These are phyloP conservation scores for Phytophthora podocarpi DNA, from an alignment of 352 stramenopile species.

Conservation along the genomic window DNA sequence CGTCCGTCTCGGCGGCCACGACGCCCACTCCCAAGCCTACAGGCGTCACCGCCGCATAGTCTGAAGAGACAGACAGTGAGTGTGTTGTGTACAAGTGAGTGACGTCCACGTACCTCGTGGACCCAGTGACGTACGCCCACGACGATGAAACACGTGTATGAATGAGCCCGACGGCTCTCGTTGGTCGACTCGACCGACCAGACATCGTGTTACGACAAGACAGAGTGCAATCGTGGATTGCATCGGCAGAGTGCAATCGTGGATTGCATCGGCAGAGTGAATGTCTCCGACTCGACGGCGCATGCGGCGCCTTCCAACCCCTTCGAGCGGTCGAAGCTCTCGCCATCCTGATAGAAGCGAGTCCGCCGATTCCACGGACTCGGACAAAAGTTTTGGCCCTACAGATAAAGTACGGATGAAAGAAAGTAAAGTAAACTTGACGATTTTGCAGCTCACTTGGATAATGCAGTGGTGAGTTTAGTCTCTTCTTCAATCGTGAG, in stretches of 20 bases:
- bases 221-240: constrained; percentile 27
- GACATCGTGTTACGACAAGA: constrained; percentile 13
- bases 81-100: constrained; percentile 33
- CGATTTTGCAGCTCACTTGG: constrained; percentile 29
- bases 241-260: constrained; percentile 21
- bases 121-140: constrained; percentile 9
- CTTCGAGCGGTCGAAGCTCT: constrained; percentile 18
- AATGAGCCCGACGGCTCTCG: constrained; percentile 27
- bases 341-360: constrained; percentile 36
- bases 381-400: constrained; percentile 39
- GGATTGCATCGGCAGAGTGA: constrained; percentile 33
- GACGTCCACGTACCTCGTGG: constrained; percentile 11
- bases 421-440: constrained; percentile 49
- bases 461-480: too few relatives aligned
- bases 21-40: constrained; percentile 50
- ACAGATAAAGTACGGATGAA: constrained; percentile 53
- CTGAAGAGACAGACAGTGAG: neutral
- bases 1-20: constrained; percentile 32
- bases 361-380: constrained; percentile 38
- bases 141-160: constrained; percentile 1
- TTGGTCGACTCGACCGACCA: neutral
- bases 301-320: constrained; percentile 26
- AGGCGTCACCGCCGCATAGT: constrained; percentile 52
- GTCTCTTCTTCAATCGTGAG: constrained; percentile 1
- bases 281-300: constrained; percentile 30